Base-by-base conservation (phyloP, 2,329 filamentous ascomycete genomes). In the Colletotrichum falcatum region DNA sequence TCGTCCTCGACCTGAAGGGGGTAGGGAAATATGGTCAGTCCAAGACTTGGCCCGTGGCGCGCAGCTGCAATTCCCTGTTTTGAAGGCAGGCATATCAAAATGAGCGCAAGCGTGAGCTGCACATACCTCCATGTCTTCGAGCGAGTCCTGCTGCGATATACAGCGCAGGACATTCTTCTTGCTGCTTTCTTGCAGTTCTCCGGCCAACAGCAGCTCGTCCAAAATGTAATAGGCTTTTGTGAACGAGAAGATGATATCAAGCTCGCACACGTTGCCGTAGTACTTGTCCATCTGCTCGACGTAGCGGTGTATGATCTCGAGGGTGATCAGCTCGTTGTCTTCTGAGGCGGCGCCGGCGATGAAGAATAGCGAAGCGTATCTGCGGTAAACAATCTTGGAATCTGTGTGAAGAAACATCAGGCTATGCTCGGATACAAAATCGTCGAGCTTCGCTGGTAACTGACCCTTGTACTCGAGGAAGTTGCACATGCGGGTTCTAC, bases 201-300 rank as follows among this genome's bases (percentile, higher is more conserved):
- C 96, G 7, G 96, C 96, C 75, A 99, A 87, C 74, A 99, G 87
- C 72, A 99, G 88, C 84, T 99, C 96, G 80, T 99, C 96, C 56
- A 99, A 90, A 76, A 99, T 99, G 83, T 98, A 99, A 83, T 99
- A 99, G 71, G 96, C 96, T 83, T 99, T 99, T 77, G 97, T 97
- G 82, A 99, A 99, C 81, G 97, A 98, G 89, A 99, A 99, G 82
- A 99, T 99, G 83, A 98, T 98, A 82, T 98, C 95, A 74, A 99
- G 89, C 85, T 99, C 96, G 90, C 96, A 99, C 71, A 99, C 96
- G 82, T 99, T 99, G 82, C 96, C 96, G 82, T 98, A 99, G 86
- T 99, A 99, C 83, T 99, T 99, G 88, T 99, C 96, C 96, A 99
- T 99, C 84, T 99, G 96, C 83, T 99, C 96, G 79, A 99, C 96